Evolutionary conservation across 148 eudicot genomes (phyloP), one percentile per base, ranked within the genome.

Genomic region (Rhododendron williamsianum): DNA sequence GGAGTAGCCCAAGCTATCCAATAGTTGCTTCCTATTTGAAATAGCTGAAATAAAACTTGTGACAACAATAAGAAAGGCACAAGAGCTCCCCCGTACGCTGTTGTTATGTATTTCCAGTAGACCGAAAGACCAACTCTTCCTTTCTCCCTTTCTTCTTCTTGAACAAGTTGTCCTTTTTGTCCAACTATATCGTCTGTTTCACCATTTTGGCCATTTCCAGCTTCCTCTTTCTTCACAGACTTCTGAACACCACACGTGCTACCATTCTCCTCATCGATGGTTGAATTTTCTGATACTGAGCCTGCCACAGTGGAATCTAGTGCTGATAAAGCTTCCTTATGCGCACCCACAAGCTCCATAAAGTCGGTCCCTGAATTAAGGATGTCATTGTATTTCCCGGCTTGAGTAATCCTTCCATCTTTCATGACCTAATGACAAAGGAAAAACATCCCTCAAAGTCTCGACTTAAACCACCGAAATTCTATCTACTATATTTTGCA

Each of bases 1-100:
- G 94, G 93, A 51, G 92, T 89, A 10, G 93, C 95, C 95, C 95
- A 90, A 78, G 95, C 91, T 91, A 93, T 90, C 95, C 95, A 93
- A 76, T 92, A 92, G 80, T 91, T 92, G 89, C 94, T 90, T 51
- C 87, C 87, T 25, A 92, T 89, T 81, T 92, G 92, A 84, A 93
- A 88, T 78, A 78, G 12, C 82, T 91, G 91, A 84, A 91, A 93
- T 36, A 90, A 76, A 85, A 91, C 67, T 56, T 93, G 92, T 83
- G 85, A 82, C 19, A 93, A 80, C 86, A 93, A 58, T 86, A 90
- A 88, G 80, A 93, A 81, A 38, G 95, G 93, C 21, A 93, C 91
- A 78, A 93, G 88, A 71, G 88, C 90, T 60, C 95, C 95, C 54
- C 91, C 89, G 67, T 91, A 88, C 30, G 93, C 95, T 77, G 91